These are phyloP conservation scores for Tremella mesenterica DNA, from an alignment of 768 basidiomycete genomes.

Conservation along the genomic window DNA sequence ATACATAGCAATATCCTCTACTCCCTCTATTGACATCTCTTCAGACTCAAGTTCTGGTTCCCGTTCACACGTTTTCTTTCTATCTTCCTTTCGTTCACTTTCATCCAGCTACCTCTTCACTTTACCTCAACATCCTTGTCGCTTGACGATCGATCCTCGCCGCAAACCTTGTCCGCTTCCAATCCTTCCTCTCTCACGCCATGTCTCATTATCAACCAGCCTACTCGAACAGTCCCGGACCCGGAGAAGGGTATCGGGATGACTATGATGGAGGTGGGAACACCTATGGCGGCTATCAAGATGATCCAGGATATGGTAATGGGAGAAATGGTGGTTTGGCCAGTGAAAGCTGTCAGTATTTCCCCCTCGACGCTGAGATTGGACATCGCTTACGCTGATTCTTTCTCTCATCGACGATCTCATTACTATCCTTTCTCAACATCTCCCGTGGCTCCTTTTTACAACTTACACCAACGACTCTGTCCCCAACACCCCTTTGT, in stretches of 20 bases:
- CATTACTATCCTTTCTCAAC: not conserved
- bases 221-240: constrained; percentile 17
- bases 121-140: too few species aligned
- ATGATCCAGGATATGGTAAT: constrained; percentile 25
- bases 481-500: constrained; percentile 1
- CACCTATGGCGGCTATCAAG: constrained; percentile 22
- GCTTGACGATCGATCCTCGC: not conserved
- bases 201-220: constrained; percentile 35
- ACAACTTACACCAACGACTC: not conserved
- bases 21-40: too few species aligned
- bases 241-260: constrained; percentile 5
- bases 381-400: not conserved
- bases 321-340: constrained; percentile 12
- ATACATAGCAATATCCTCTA: too few species aligned
- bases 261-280: constrained; percentile 8
- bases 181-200: not conserved
- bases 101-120: too few species aligned
- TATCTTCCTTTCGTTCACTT: too few species aligned
- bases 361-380: not conserved
- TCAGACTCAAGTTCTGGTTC: too few species aligned
- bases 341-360: constrained; percentile 3
- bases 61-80: too few species aligned
- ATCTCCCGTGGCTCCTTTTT: not conserved
- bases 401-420: not conserved
- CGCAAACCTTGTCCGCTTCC: not conserved